Percentiles rank a stretch among this genome's conserved stretches.
Evolutionary conservation across 345 rosid species (phyloP).

Genomic region (Eucalyptus tenuipes): DNA sequence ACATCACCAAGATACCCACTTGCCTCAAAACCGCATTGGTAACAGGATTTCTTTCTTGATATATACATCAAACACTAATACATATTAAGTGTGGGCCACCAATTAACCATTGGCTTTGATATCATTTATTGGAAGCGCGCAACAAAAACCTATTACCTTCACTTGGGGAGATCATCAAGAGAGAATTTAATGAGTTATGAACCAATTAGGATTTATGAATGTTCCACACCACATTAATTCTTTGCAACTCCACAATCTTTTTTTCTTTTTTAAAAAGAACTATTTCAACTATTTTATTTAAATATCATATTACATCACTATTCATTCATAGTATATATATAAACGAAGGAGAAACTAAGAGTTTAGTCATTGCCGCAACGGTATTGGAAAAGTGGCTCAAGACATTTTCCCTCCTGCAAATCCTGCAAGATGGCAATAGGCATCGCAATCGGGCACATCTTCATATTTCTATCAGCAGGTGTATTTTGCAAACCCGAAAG

Average conservation of each 20-base stretch:
- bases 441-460: neutral
- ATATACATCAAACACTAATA: too few relatives aligned
- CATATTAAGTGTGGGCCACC: too few relatives aligned
- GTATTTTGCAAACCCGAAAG: neutral
- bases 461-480: neutral
- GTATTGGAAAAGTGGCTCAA: neutral
- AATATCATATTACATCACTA: neutral
- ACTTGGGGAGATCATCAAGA: too few relatives aligned
- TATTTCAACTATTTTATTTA: neutral
- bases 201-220: too few relatives aligned
- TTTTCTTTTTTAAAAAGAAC: neutral
- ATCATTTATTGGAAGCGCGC: too few relatives aligned
- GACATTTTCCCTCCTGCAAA: neutral
- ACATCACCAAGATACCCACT: too few relatives aligned
- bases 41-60: too few relatives aligned
- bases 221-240: too few relatives aligned
- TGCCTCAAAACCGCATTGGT: rapidly evolving
- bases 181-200: too few relatives aligned
- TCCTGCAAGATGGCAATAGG: neutral
- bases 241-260: too few relatives aligned
- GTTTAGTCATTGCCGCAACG: neutral
- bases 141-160: too few relatives aligned
- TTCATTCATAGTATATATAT: neutral
- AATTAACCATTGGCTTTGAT: too few relatives aligned
- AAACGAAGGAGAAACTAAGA: neutral